Base-by-base conservation (phyloP, 2,329 filamentous ascomycete species). In the Alternaria metachromatica region DNA sequence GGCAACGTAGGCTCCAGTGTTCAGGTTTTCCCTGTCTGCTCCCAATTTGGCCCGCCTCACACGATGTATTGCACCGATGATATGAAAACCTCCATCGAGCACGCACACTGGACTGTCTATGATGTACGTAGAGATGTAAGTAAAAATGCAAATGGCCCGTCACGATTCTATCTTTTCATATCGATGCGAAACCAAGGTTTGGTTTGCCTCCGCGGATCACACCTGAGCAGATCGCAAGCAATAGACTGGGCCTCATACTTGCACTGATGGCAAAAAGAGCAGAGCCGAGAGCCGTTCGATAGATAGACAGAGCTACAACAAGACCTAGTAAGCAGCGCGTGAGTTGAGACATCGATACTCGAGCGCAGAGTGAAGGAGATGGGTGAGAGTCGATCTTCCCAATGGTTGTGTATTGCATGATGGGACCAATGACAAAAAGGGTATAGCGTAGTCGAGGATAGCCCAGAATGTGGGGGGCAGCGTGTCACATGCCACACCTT, bases 401-500 rank as follows among this genome's bases (percentile, higher is more conserved):
- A 20, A 55, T 25, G 46, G 33, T 23, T 45, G 53, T 37, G 50
- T 33, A 60, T 45, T 59, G 58, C 58, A 61, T 64, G 61, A 56
- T 56, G 54, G 54, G 28, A 33, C 50, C 41, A 50, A 23, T n/a
- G 7, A 26, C 55, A 9, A 53, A 64, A 64, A 25, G 58, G 61
- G 64, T 45, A 60, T 57, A 33, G 59, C 59, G 58, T 26, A 44
- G 49, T 59, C 15, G 48, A 30, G 26, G 26, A 41, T 58, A 61
- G 63, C 37, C 33, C 44, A 65, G 60, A 70, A 69, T 69, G 67
- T 69, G 59, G 68, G 66, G 68, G 64, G 61, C 64, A 54, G 58
- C 37, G 59, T 67, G 69, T 70, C 69, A 70, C 68, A 68, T 72
- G 69, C 66, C 67, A 66, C 54, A 63, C 65, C 60, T 62, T 18